Evolutionary conservation across 176 grass and related monocot species (phyloP).

Genomic region (Oryza officinalis): DNA sequence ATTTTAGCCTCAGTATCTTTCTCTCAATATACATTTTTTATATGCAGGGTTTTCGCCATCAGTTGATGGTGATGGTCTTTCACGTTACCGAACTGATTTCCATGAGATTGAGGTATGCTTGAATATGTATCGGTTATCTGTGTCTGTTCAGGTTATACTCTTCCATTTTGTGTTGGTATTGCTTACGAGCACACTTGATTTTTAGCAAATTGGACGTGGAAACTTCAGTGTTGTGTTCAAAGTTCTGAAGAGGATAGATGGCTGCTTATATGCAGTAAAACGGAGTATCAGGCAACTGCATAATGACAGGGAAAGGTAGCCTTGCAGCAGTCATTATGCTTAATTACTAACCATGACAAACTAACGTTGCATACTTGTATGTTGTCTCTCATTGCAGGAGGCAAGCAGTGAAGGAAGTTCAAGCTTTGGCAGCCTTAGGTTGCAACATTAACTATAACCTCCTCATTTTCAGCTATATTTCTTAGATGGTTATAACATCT

Average conservation of each 20-base stretch:
- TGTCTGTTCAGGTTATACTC: not conserved
- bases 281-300: slow-evolving; percentile 70
- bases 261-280: slow-evolving; percentile 94
- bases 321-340: slow-evolving; percentile 16
- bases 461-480: slow-evolving; percentile 13
- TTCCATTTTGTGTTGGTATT: slow-evolving; percentile 13
- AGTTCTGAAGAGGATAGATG: slow-evolving; percentile 95
- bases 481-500: slow-evolving; percentile 15
- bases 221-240: slow-evolving; percentile 97
- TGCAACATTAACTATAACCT: slow-evolving; percentile 20
- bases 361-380: slow-evolving; percentile 33
- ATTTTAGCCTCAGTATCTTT: not conserved
- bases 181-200: slow-evolving; percentile 33
- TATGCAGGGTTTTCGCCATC: slow-evolving; percentile 65
- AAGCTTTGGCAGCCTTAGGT: slow-evolving; percentile 96
- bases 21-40: not conserved
- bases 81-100: slow-evolving; percentile 91
- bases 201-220: slow-evolving; percentile 87
- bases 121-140: slow-evolving; percentile 7
- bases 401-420: slow-evolving; percentile 90
- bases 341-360: not conserved
- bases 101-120: slow-evolving; percentile 79
- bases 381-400: slow-evolving; percentile 59
- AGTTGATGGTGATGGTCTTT: slow-evolving; percentile 72
- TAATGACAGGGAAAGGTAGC: slow-evolving; percentile 88